phyloP scores from a whole-genome alignment of 352 stramenopile species.

The Pythium graminicola region DNA sequence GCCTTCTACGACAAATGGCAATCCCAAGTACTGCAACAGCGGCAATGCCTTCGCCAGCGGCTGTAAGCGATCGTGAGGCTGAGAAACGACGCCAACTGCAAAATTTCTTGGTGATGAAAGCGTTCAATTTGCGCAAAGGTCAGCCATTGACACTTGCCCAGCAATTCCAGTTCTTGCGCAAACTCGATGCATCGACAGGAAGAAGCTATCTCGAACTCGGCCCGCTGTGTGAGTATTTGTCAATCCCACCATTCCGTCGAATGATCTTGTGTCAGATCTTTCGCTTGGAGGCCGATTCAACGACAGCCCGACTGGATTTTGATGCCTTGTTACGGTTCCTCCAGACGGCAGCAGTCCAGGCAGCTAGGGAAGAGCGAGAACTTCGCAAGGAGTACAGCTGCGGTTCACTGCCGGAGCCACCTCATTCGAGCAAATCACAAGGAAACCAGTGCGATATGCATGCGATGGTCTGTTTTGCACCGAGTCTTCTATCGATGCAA shows the following conservation, averaged over 20 bases:
- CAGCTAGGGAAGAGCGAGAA: constrained; percentile 36
- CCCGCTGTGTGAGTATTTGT: constrained; percentile 61
- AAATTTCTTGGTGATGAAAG: constrained; percentile 73
- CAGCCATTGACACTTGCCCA: constrained; percentile 48
- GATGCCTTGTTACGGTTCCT: constrained; percentile 63
- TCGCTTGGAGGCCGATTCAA: constrained; percentile 27
- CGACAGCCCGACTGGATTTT: constrained; percentile 29
- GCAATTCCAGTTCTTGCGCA: constrained; percentile 56
- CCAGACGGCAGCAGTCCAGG: constrained; percentile 45
- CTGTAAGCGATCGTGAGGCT: constrained; percentile 7
- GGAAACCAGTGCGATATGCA: constrained; percentile 9
- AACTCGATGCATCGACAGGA: constrained; percentile 12
- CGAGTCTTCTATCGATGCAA: constrained; percentile 32
- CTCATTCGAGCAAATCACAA: not conserved
- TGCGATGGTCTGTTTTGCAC: constrained; percentile 40
- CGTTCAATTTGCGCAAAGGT: constrained; percentile 66
- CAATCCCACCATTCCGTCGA: constrained; percentile 56
- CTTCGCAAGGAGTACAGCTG: constrained; percentile 17
- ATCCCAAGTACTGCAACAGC: not conserved
- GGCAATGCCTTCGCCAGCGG: not conserved
- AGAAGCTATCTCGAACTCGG: constrained; percentile 45
- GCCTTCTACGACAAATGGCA: too few species aligned
- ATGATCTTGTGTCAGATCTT: constrained; percentile 56
- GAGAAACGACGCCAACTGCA: constrained; percentile 60
- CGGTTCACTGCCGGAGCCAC: constrained; percentile 13